Evolutionary conservation across 2,329 filamentous ascomycete species (phyloP), one percentile per base, ranked within the genome.

Genomic region (Didymella exigua): DNA sequence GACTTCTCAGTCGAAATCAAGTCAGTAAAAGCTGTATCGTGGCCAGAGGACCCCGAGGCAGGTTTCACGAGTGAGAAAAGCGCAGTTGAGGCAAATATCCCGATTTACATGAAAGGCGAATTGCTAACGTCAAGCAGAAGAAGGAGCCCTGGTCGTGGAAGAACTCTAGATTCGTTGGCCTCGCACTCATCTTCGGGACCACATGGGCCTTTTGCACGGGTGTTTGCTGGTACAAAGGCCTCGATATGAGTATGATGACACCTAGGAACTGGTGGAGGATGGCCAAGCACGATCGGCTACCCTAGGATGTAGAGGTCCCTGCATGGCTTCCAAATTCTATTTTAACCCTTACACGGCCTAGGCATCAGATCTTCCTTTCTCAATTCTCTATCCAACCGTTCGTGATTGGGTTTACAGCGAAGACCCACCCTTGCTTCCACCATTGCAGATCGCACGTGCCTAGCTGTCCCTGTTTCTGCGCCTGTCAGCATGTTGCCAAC

Each of bases 1-100:
- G 78, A 85, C 3, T 92, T 92, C 62, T 79, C 77, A 3, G 69
- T 89, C 4, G 76, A 79, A 1, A 73, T 89, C 54, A 73, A 72
- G 26, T 84, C 82, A 1, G 83, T 89, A 53, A 78, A 81, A 11
- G 84, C 82, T 8, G 66, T 78, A 3, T 52, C 56, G 10, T 58
- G 58, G 31, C 48, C 65, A 7, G 41, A 49, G 5, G 70, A 73
- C 30, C 29, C 65, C 3, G 72, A 75, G 45, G 71, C 63, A 38
- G 63, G 68, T 1, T 37, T 58, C 14, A 29, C 37, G n/a, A 26
- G 31, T 38, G 54, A 50, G 23, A 41, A 54, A 51, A 54, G 45
- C 13, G 30, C 31, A 27, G 21, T 43, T 2, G 14, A 27, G 18
- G 49, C 49, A 21, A 38, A 43, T 19, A n/a, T 34, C 3, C 4